phyloP scores from a whole-genome alignment of 2,329 filamentous ascomycete genomes.

The Diatrype stigma region DNA sequence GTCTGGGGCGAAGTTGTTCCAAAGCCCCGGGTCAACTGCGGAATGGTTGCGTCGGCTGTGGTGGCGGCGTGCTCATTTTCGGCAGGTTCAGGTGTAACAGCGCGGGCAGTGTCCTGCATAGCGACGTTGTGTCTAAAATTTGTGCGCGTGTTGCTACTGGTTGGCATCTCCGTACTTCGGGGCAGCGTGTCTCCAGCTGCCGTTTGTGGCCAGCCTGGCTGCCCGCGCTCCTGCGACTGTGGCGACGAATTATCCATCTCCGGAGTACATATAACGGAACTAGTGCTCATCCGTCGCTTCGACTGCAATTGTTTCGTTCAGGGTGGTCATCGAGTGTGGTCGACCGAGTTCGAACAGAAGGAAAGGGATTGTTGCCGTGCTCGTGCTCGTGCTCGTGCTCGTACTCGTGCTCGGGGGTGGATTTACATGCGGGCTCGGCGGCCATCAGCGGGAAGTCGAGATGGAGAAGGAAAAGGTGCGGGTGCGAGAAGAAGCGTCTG shows the following conservation, averaged over 20 bases:
- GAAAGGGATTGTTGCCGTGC: constrained; percentile 13
- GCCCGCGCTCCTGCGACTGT: constrained; percentile 32
- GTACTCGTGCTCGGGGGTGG: constrained; percentile 6
- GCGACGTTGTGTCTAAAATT: constrained; percentile 24
- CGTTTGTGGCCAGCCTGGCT: constrained; percentile 29
- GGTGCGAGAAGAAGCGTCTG: constrained; percentile 6
- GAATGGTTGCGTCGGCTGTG: constrained; percentile 13
- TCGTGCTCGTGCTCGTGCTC: constrained; percentile 6
- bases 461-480: constrained; percentile 10
- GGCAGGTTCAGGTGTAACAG: constrained; percentile 60
- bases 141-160: constrained; percentile 15
- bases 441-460: constrained; percentile 18
- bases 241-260: constrained; percentile 42
- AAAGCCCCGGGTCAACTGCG: constrained; percentile 28
- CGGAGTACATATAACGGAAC: constrained; percentile 30
- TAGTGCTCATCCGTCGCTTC: constrained; percentile 40
- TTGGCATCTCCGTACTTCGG: constrained; percentile 15
- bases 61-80: constrained; percentile 27
- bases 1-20: constrained; percentile 38
- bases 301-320: constrained; percentile 33
- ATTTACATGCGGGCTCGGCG: constrained; percentile 13
- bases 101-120: constrained; percentile 49
- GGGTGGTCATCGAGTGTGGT: constrained; percentile 23
- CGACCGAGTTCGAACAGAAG: constrained; percentile 16
- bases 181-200: constrained; percentile 24